phyloP scores from a whole-genome alignment of 139 green algal species.

The Chlamydomonas urium region DNA sequence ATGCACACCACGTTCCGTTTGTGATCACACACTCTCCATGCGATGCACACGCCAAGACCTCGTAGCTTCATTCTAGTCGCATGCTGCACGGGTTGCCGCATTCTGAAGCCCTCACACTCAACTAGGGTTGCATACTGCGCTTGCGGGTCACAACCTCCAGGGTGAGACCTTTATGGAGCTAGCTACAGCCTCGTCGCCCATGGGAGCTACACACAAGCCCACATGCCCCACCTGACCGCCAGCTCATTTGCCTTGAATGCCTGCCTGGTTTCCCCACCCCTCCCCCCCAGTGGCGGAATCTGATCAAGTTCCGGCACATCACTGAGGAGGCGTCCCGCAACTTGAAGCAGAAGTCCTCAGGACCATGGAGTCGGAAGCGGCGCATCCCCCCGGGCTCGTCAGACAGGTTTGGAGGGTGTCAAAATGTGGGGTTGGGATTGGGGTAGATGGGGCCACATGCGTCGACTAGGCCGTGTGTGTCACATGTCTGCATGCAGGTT shows the following conservation, averaged over 20 bases:
- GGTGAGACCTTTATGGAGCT: background rate
- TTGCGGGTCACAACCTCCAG: too few species aligned
- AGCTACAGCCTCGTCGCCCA: background rate
- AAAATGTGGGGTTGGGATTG: too few species aligned
- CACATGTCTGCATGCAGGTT: too few species aligned
- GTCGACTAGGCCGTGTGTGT: too few species aligned
- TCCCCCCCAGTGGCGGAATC: constrained; percentile 49
- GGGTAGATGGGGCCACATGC: too few species aligned
- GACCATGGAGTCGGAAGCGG: constrained; percentile 51
- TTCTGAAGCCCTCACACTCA: background rate
- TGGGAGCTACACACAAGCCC: background rate
- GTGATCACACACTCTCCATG: too few species aligned
- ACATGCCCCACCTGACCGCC: too few species aligned
- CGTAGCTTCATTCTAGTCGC: background rate
- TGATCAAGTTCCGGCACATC: constrained; percentile 71
- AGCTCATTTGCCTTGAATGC: too few species aligned
- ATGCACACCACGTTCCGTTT: too few species aligned
- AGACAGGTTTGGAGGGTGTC: too few species aligned
- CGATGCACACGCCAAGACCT: too few species aligned
- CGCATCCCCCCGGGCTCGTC: too few species aligned
- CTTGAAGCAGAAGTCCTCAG: constrained; percentile 48
- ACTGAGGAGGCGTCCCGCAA: constrained; percentile 30
- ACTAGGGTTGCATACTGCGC: background rate
- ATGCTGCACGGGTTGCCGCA: background rate
- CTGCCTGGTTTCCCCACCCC: background rate